Conservation (phyloP, 352 stramenopile genomes). For the Phytophthora citrophthora region DNA sequence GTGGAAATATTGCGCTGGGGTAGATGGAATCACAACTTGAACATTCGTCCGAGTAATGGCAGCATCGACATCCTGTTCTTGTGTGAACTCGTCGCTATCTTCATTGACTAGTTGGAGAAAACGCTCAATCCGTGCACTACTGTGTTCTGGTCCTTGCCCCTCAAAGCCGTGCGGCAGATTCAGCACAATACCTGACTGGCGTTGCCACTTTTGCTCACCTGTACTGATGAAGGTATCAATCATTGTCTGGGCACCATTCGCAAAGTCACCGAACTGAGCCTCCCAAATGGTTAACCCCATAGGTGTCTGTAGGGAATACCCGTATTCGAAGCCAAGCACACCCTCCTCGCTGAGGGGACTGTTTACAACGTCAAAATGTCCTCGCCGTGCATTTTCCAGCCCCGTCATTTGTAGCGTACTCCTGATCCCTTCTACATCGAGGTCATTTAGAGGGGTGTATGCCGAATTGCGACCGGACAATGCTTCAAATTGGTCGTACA, state of each 20-base stretch:
- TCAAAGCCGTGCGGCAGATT: conserved; percentile 88
- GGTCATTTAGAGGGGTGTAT: conserved; percentile 95
- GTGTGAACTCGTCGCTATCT: conserved; percentile 72
- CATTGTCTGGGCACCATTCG: conserved; percentile 89
- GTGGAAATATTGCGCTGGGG: conserved; percentile 97
- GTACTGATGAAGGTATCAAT: conserved; percentile 88
- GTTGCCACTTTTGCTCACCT: conserved; percentile 89
- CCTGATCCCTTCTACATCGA: conserved; percentile 53
- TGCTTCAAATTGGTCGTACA: conserved; percentile 89
- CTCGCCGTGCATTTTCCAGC: conserved; percentile 47
- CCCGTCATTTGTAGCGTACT: conserved; percentile 45
- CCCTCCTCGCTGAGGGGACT: conserved; percentile 84
- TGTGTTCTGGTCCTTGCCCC: conserved; percentile 87
- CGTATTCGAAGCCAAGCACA: conserved; percentile 89
- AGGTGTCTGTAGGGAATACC: conserved; percentile 84
- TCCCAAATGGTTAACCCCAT: conserved; percentile 92
- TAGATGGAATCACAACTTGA: conserved; percentile 81
- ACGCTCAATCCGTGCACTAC: conserved; percentile 82
- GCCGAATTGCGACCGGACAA: conserved; percentile 82
- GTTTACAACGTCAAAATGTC: conserved; percentile 82
- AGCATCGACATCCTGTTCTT: conserved; percentile 34
- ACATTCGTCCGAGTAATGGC: conserved; percentile 73
- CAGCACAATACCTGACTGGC: conserved; percentile 90
- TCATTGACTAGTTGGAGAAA: conserved; percentile 87
- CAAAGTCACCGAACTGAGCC: conserved; percentile 90